A percentile compares a stretch with the other conserved stretches of the same genome.
These are phyloP conservation scores for Rhodomyrtus psidioides DNA, from an alignment of 441 rosid species.

Conservation along the genomic window DNA sequence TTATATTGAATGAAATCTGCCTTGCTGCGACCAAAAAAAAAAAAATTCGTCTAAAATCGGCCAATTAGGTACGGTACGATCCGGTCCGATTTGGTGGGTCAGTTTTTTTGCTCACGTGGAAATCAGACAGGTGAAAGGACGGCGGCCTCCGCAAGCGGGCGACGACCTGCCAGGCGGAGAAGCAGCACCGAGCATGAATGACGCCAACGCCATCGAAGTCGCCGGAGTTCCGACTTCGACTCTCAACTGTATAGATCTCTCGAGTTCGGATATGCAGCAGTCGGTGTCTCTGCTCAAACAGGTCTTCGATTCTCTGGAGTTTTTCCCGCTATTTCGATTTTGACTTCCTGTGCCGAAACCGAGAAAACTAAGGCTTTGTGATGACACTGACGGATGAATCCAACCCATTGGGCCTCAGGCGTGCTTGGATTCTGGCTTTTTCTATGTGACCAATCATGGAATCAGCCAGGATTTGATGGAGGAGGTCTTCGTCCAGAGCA, in stretches of 20 bases:
- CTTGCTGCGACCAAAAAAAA: too few relatives aligned
- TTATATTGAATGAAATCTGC: too few relatives aligned
- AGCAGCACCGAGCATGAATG: not conserved
- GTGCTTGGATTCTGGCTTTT: conserved; percentile 41
- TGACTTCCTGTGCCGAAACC: rapidly evolving
- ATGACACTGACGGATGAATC: not conserved
- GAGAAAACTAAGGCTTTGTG: not conserved
- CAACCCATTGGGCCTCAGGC: not conserved
- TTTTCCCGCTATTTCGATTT: not conserved
- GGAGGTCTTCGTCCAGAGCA: conserved; percentile 64
- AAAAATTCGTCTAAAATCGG: too few relatives aligned
- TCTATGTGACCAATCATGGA: conserved; percentile 82
- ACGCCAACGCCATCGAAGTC: not conserved
- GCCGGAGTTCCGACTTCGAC: conserved; percentile 19
- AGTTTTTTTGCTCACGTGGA: too few relatives aligned
- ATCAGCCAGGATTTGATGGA: conserved; percentile 59
- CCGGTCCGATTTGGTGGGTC: too few relatives aligned
- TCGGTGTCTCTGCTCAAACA: conserved; percentile 58
- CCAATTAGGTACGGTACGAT: too few relatives aligned
- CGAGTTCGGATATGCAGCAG: conserved; percentile 24
- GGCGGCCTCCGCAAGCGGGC: not conserved
- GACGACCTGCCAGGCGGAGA: not conserved
- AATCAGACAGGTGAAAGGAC: not conserved
- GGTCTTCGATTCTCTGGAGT: conserved; percentile 14
- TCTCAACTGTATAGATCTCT: conserved; percentile 63